Percentiles rank a stretch among this genome's conserved stretches.
These are phyloP conservation scores for Aspergillus ostianus DNA, from an alignment of 495 filamentous ascomycete species.

Conservation along the genomic window DNA sequence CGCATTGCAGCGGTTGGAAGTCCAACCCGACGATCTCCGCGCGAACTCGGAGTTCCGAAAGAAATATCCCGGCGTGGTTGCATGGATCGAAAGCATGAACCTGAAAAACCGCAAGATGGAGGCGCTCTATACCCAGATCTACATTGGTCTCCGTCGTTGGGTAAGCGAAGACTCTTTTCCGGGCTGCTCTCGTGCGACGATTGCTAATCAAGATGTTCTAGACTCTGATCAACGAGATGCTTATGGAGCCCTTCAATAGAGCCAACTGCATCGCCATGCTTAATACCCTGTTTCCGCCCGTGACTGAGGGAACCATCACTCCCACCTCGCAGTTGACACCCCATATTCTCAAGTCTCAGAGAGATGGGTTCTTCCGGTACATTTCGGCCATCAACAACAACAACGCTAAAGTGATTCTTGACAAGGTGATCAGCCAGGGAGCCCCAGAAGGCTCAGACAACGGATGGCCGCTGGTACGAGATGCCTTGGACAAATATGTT, in stretches of 20 bases:
- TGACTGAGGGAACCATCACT: constrained; percentile 41
- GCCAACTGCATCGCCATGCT: constrained; percentile 73
- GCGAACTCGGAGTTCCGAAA: constrained; percentile 40
- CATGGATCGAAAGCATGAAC: constrained; percentile 55
- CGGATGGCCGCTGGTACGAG: constrained; percentile 56
- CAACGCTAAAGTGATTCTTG: constrained; percentile 51
- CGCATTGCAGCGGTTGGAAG: constrained; percentile 42
- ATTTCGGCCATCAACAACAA: constrained; percentile 60
- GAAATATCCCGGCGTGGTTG: constrained; percentile 49
- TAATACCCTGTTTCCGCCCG: constrained; percentile 71
- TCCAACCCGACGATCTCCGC: constrained; percentile 40
- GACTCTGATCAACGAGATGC: constrained; percentile 71
- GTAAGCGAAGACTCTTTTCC: constrained; percentile 35
- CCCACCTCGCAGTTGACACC: constrained; percentile 57
- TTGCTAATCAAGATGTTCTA: constrained; percentile 31
- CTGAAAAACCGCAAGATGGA: constrained; percentile 58
- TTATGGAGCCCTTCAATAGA: constrained; percentile 62
- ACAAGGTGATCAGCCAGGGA: constrained; percentile 54
- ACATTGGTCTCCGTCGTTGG: constrained; percentile 68
- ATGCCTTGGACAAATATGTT: constrained; percentile 61
- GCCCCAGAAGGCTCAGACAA: constrained; percentile 48
- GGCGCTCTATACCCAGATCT: constrained; percentile 62
- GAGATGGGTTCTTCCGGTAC: constrained; percentile 65
- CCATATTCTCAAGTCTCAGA: constrained; percentile 54
- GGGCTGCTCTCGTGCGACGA: background rate